phyloP scores from a whole-genome alignment of 2,329 filamentous ascomycete genomes.

The Truncatella angustata region DNA sequence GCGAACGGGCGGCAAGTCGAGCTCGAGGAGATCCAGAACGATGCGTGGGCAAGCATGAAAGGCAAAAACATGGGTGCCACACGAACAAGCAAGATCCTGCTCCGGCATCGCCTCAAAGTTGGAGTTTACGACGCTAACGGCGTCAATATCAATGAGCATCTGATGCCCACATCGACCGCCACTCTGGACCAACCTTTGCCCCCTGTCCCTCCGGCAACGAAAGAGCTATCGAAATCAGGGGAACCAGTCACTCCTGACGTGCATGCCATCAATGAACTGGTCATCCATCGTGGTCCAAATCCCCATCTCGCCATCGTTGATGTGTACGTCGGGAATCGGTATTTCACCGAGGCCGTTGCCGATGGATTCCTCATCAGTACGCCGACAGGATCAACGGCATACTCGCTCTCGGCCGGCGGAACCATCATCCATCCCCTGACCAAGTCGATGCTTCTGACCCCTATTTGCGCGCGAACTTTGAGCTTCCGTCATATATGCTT shows the following conservation, averaged over 20 bases:
- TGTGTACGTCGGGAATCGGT: conserved; percentile 84
- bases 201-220: conserved; percentile 14
- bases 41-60: conserved; percentile 68
- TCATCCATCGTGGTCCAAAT: conserved; percentile 85
- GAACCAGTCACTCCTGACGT: conserved; percentile 38
- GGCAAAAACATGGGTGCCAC: conserved; percentile 79
- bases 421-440: conserved; percentile 94
- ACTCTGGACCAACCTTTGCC: conserved; percentile 38
- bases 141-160: conserved; percentile 52
- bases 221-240: conserved; percentile 10
- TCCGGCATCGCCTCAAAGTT: conserved; percentile 84
- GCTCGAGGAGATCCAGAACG: conserved; percentile 19
- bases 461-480: conserved; percentile 88
- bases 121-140: conserved; percentile 75
- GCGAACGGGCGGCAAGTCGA: conserved; percentile 27
- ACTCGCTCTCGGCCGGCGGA: conserved; percentile 88
- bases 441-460: conserved; percentile 82
- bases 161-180: conserved; percentile 46
- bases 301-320: conserved; percentile 91
- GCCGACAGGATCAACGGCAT: conserved; percentile 92
- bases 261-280: conserved; percentile 89
- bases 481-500: conserved; percentile 90
- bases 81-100: conserved; percentile 75
- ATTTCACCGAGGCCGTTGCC: conserved; percentile 89
- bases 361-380: conserved; percentile 95